Evolutionary conservation across 495 filamentous ascomycete genomes (phyloP), one percentile per base, ranked within the genome.

Genomic region (Aspergillus kassunensis): DNA sequence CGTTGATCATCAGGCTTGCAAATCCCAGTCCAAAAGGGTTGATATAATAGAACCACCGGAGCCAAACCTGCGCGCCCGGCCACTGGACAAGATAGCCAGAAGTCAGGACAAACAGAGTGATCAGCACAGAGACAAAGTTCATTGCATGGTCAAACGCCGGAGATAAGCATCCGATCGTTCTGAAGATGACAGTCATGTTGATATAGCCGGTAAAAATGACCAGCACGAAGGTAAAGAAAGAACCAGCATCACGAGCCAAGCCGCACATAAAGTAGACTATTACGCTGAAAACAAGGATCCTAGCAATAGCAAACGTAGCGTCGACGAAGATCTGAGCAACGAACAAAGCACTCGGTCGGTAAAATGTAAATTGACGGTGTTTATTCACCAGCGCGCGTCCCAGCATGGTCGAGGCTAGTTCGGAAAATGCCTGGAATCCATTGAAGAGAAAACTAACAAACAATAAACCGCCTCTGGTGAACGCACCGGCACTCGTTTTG

Each of bases 111-210:
- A 90, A 88, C 13, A 91, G 65, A 0, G 87, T 90, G 58, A 95
- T 88, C 21, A 87, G 80, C 1, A 87, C 74, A 6, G 83, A 80
- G 2, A 85, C 89, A 59, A 89, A 87, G 64, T 88, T 90, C 61
- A 90, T 87, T 8, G 89, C 89, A 42, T 87, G 90, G 58, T 93
- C 89, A 53, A 93, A 93, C 54, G 90, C 87, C 0, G 89, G 87
- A 50, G 86, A 87, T 11, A 93, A 48, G 58, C 87, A 91, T 16
- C 83, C 88, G 11, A 90, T 79, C 1, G 86, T 88, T 53, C 88
- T 72, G 78, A 91, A 91, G 60, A 88, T 85, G 6, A 91, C 74
- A 0, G 88, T 89, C 85, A 91, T 90, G 3, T 82, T 80, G 33
- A 89, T 71, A 55, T 90, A 91, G 4, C 82, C 85, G 2, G 76